phyloP scores from a whole-genome alignment of 2,329 filamentous ascomycete genomes.

The Rutstroemia sp. region DNA sequence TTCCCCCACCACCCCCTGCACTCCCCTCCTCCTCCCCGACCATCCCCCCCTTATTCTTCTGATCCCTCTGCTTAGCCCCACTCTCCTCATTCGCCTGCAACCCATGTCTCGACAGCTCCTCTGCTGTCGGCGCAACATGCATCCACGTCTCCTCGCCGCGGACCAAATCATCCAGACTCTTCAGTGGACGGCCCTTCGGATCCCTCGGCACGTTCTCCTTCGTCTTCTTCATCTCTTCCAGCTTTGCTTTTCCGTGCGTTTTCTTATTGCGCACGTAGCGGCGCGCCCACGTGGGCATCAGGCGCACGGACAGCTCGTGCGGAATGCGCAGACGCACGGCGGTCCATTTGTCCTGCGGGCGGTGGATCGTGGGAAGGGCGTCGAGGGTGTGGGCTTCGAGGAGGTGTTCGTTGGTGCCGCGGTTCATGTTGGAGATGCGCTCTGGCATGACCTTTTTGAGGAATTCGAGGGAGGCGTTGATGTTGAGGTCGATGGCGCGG shows the following conservation, averaged over 20 bases:
- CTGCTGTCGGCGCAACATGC: slow-evolving; percentile 37
- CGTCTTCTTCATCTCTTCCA: slow-evolving; percentile 23
- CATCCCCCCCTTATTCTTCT: background rate
- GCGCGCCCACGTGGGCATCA: slow-evolving; percentile 10
- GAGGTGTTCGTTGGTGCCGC: slow-evolving; percentile 46
- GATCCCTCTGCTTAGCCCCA: slow-evolving; percentile 1
- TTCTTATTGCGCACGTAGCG: slow-evolving; percentile 26
- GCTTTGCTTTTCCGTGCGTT: no score
- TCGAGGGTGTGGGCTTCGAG: slow-evolving; percentile 35
- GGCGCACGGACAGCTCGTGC: slow-evolving; percentile 29
- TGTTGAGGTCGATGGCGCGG: slow-evolving; percentile 55
- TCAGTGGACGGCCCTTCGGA: slow-evolving; percentile 32
- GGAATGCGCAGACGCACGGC: slow-evolving; percentile 49
- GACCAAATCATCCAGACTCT: slow-evolving; percentile 28
- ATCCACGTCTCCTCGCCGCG: slow-evolving; percentile 44
- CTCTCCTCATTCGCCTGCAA: slow-evolving; percentile 2
- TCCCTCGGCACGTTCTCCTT: slow-evolving; percentile 29
- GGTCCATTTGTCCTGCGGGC: slow-evolving; percentile 50
- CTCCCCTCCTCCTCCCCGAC: background rate
- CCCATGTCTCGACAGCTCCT: slow-evolving; percentile 24
- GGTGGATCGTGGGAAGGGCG: slow-evolving; percentile 43
- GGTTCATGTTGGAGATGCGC: slow-evolving; percentile 40
- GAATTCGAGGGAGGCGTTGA: slow-evolving; percentile 56
- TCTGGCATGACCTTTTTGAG: slow-evolving; percentile 44
- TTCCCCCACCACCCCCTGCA: background rate